These are phyloP conservation scores for Grosmannia clavigera DNA, from an alignment of 2,329 filamentous ascomycete genomes.

Conservation along the genomic window DNA sequence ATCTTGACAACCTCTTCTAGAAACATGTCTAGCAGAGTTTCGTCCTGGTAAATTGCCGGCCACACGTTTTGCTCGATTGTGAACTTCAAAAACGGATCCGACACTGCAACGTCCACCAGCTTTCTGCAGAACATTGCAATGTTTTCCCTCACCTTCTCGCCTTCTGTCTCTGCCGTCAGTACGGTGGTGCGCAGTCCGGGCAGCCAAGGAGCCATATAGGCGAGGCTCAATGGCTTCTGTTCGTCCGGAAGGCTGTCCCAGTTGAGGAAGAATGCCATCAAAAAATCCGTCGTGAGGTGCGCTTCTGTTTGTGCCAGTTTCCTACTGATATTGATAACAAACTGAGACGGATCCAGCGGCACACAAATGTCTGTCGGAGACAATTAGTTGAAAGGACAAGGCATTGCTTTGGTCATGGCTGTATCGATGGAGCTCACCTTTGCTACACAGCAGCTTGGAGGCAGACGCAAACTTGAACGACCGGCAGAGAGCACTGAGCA, in stretches of 20 bases:
- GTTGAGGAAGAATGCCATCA: constrained; percentile 62
- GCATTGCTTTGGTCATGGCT: neutral
- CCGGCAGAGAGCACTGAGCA: constrained; percentile 53
- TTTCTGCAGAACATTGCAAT: constrained; percentile 52
- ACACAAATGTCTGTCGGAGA: constrained; percentile 44
- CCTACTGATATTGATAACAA: constrained; percentile 54
- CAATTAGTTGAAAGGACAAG: neutral
- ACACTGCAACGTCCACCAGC: constrained; percentile 51
- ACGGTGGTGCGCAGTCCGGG: constrained; percentile 47
- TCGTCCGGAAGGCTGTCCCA: constrained; percentile 59
- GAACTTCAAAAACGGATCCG: constrained; percentile 45
- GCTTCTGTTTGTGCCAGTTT: constrained; percentile 51
- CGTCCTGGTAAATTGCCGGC: constrained; percentile 52
- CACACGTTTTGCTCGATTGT: constrained; percentile 54
- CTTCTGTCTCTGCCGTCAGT: constrained; percentile 45
- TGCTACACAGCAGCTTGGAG: constrained; percentile 47
- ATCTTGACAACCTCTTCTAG: constrained; percentile 54
- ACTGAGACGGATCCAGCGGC: constrained; percentile 48
- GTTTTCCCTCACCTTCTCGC: constrained; percentile 54
- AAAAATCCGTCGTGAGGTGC: constrained; percentile 54
- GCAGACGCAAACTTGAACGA: constrained; percentile 55
- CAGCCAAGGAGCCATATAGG: constrained; percentile 61
- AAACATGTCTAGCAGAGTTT: constrained; percentile 53
- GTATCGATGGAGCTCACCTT: constrained; percentile 30
- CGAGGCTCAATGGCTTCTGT: constrained; percentile 52